Percentiles rank a stretch among this genome's conserved stretches.
Conservation (phyloP, 768 basidiomycete species). For the Kwoniella dendrophila region DNA sequence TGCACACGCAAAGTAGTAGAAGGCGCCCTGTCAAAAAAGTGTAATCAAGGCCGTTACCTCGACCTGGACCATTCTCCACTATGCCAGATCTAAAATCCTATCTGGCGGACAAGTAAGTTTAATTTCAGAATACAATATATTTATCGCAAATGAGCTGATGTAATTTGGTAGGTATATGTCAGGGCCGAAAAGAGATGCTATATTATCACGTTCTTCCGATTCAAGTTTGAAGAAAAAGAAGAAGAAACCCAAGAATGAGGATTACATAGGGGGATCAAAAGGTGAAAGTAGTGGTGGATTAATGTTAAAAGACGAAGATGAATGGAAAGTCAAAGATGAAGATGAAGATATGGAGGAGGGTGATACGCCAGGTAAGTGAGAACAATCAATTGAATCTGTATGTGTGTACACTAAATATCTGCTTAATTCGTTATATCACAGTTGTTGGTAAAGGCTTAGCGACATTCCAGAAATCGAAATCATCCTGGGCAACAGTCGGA, state of each 20-base stretch:
- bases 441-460: conserved; percentile 47
- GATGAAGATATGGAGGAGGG: conserved; percentile 50
- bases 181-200: conserved; percentile 93
- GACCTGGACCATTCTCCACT: conserved; percentile 5
- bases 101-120: conserved; percentile 51
- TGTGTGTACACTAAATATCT: too few species aligned
- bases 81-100: conserved; percentile 53
- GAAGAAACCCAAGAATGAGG: conserved; percentile 66
- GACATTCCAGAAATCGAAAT: conserved; percentile 49
- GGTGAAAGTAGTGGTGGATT: conserved; percentile 48
- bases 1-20: too few species aligned
- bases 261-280: conserved; percentile 39
- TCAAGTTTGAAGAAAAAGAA: conserved; percentile 59
- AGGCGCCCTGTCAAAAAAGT: too few species aligned
- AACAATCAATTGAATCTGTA: too few species aligned
- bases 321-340: conserved; percentile 34
- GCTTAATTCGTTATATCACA: too few species aligned
- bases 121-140: background rate
- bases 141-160: background rate
- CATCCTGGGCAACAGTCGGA: conserved; percentile 43
- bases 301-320: conserved; percentile 55
- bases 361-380: conserved; percentile 54
- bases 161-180: conserved; percentile 73
- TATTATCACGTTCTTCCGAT: conserved; percentile 68
- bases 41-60: too few species aligned